Evolutionary conservation across 176 grass and related monocot species (phyloP), one percentile per base, ranked within the genome.

Genomic region (Leersia perrieri): DNA sequence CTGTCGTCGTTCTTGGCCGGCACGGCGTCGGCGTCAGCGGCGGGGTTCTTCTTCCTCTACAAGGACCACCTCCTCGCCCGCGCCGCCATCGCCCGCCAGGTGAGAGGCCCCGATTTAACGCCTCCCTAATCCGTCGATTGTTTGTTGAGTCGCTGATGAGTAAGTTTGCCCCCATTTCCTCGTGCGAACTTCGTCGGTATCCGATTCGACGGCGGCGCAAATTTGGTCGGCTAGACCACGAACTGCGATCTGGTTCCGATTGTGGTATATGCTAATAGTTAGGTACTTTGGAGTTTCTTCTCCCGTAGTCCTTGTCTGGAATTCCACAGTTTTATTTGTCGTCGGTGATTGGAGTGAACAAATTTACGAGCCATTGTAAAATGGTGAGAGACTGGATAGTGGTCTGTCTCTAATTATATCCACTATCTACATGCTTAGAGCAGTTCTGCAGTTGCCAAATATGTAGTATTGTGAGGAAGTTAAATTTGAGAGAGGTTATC

Each of bases 11-110:
- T 97, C 85, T 57, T 87, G 5, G 89, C 83, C 31, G 94, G 91
- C 66, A 83, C 82, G 1, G 73, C 85, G 27, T 57, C 89, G 55
- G 66, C 91, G 5, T 92, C 89, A 68, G 77, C 87, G 12, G 79
- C 82, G 20, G 91, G 89, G 5, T 94, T 92, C 66, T 94, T 83
- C 76, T 73, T 92, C 74, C 72, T 97, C 73, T 97, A 97, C 89
- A 92, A 91, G 85, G 94, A 97, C 77, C 88, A 94, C 80, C 80
- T 90, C 71, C 32, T 92, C 68, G 60, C 85, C 55, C 91, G 88
- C 70, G 72, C 86, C 49, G 77, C 89, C 74, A 81, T 94, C 66
- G 23, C 76, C 87, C 49, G 62, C 58, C 81, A 94, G 94, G 94
- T 97, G 70, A 70, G 70, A 70, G 40, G 9, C 18, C 27, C 53